Evolutionary conservation across 345 rosid genomes (phyloP).

Genomic region (Diplotaxis tenuifolia): DNA sequence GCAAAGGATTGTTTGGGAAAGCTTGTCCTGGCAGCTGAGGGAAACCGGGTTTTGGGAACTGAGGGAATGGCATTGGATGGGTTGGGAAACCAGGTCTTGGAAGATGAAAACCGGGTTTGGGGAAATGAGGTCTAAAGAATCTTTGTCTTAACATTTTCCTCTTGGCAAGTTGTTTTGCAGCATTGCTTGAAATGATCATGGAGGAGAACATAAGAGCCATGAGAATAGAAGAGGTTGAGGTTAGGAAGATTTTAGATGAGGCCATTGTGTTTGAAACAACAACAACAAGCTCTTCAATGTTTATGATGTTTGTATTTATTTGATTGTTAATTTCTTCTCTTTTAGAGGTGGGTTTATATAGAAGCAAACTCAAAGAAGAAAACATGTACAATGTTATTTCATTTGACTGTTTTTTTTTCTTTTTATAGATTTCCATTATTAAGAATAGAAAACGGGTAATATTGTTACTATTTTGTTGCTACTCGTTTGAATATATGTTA

Average conservation of each 20-base stretch:
- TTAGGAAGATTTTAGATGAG: slow-evolving; percentile 2
- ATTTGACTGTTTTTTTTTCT: background rate
- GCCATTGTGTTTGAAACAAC: slow-evolving; percentile 1
- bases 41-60: background rate
- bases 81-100: background rate
- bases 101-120: background rate
- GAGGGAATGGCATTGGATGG: background rate
- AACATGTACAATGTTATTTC: background rate
- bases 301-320: background rate
- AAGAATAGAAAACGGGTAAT: background rate
- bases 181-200: background rate
- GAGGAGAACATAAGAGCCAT: slow-evolving; percentile 13
- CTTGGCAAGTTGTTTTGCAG: background rate
- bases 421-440: background rate
- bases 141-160: background rate
- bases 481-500: background rate
- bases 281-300: background rate
- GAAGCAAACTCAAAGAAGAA: background rate
- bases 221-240: background rate
- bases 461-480: slow-evolving; percentile 3
- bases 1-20: background rate
- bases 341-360: slow-evolving; percentile 13
- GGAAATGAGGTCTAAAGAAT: background rate
- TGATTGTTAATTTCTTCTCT: background rate
- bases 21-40: background rate